Evolutionary conservation across 495 filamentous ascomycete species (phyloP).

Genomic region (Usnea hakonensis): DNA sequence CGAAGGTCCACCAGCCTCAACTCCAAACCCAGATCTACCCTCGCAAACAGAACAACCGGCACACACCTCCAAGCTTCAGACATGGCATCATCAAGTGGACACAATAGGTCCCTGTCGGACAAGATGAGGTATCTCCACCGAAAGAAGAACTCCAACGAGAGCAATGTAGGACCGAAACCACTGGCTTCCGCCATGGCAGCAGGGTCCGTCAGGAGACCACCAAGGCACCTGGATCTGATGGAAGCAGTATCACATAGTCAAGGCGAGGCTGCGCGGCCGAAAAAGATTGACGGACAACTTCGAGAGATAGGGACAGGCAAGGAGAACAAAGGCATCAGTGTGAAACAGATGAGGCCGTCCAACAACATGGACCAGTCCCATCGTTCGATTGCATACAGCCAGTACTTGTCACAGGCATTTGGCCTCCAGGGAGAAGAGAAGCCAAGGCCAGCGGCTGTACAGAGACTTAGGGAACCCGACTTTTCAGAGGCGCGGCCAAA

Average conservation of each 20-base stretch:
- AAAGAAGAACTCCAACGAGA: slow-evolving; percentile 22
- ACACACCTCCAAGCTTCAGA: slow-evolving; percentile 3
- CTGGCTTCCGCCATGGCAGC: slow-evolving; percentile 13
- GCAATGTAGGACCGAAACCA: slow-evolving; percentile 4
- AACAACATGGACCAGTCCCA: slow-evolving; percentile 18
- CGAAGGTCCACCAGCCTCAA: slow-evolving; percentile 20
- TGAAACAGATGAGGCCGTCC: slow-evolving; percentile 10
- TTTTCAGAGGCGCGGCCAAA: slow-evolving; percentile 9
- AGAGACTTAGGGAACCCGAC: slow-evolving; percentile 10
- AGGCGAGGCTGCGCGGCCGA: slow-evolving; percentile 10
- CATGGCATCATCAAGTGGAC: slow-evolving; percentile 7
- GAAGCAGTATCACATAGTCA: slow-evolving; percentile 21
- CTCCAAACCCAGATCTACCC: slow-evolving; percentile 13
- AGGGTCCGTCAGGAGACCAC: slow-evolving; percentile 3
- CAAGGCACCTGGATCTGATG: slow-evolving; percentile 23
- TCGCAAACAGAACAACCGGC: slow-evolving; percentile 14
- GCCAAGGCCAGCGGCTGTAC: slow-evolving; percentile 5
- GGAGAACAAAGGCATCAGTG: slow-evolving; percentile 14
- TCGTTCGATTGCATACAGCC: slow-evolving; percentile 22
- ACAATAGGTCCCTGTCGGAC: slow-evolving; percentile 15
- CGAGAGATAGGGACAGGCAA: slow-evolving; percentile 15
- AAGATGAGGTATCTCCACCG: slow-evolving; percentile 23
- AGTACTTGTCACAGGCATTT: slow-evolving; percentile 25
- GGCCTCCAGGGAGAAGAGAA: slow-evolving; percentile 15
- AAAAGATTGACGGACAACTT: slow-evolving; percentile 5